Evolutionary conservation across 208 protist genomes (phyloP).

Genomic region (Crithidia bombi): DNA sequence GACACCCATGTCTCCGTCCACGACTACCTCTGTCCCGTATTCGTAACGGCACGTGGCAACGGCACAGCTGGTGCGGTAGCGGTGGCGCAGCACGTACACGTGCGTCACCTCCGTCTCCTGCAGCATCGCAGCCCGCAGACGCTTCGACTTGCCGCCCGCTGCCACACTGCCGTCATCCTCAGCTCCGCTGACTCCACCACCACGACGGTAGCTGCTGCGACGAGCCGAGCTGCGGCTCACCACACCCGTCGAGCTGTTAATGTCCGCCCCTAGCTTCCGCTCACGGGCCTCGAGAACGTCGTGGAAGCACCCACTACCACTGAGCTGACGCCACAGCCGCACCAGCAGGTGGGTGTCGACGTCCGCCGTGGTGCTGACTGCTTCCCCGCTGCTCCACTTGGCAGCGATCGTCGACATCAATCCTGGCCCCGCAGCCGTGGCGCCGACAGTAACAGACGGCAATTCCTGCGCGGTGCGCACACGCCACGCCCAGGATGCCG

Average conservation of each 20-base stretch:
- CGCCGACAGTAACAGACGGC: neutral
- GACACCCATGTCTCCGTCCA: slow-evolving; percentile 81
- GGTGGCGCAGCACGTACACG: slow-evolving; percentile 62
- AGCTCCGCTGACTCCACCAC: neutral
- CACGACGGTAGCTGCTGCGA: neutral
- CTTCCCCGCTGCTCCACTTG: neutral
- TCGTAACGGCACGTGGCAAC: slow-evolving; percentile 33
- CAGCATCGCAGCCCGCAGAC: slow-evolving; percentile 1
- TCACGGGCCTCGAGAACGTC: slow-evolving; percentile 29
- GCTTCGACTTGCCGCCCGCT: neutral
- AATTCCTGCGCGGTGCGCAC: neutral
- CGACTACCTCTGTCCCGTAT: slow-evolving; percentile 54
- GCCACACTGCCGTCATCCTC: too few relatives aligned
- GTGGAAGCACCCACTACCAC: slow-evolving; percentile 26
- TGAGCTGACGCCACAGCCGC: slow-evolving; percentile 20
- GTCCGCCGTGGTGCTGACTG: neutral
- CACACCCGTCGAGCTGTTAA: slow-evolving; percentile 28
- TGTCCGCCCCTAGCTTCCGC: slow-evolving; percentile 13
- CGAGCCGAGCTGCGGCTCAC: slow-evolving; percentile 7
- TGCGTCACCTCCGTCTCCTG: slow-evolving; percentile 37
- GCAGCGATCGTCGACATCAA: neutral
- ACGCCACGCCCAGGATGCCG: slow-evolving; percentile 11
- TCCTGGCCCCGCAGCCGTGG: neutral
- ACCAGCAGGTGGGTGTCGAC: slow-evolving; percentile 20
- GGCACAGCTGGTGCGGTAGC: slow-evolving; percentile 46